Evolutionary conservation across 768 basidiomycete species (phyloP), one percentile per base, ranked within the genome.

Genomic region (Tulasnella sp.): DNA sequence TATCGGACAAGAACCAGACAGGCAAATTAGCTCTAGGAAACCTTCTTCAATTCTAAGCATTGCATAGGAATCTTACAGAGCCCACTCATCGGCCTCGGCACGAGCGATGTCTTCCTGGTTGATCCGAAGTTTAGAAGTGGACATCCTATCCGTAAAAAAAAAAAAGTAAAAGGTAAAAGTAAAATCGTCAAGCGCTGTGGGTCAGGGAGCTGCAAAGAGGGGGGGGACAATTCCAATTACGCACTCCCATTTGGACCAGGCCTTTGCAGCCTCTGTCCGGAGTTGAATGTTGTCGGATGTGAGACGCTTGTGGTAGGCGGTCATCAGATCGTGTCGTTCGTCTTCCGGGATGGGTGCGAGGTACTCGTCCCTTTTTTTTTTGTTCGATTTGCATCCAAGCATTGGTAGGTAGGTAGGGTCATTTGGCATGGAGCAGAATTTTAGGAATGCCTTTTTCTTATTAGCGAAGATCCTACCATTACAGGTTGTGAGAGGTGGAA

Each of bases 171-270:
- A 19, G 44, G 38, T 24, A 31, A 22, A 17, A 27, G 10, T 30
- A 12, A 17, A 44, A 15, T 43, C 21, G n/a, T n/a, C 54, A 17
- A 30, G 29, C 21, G 22, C 19, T 25, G 19, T 31, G 11, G n/a
- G n/a, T n/a, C n/a, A n/a, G n/a, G n/a, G n/a, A n/a, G n/a, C n/a
- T n/a, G n/a, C n/a, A n/a, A n/a, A 7, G n/a, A 45, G 21, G 10
- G 3, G 21, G 7, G 31, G 22, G 45, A 29, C 24, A 41, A 50
- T 17, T 27, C 17, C 15, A 2, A 21, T 22, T 29, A 77, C 88
- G 67, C 65, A 88, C 88, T 93, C 92, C 87, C 88, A 94, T 68
- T 84, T 87, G 19, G 84, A 74, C 90, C 91, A 93, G 2, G 88
- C 87, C 65, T 79, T 86, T 2, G 90, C 90, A 10, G 90, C 91